Base-by-base conservation (phyloP, 805 yeast species). In the Saturnispora besseyi region DNA sequence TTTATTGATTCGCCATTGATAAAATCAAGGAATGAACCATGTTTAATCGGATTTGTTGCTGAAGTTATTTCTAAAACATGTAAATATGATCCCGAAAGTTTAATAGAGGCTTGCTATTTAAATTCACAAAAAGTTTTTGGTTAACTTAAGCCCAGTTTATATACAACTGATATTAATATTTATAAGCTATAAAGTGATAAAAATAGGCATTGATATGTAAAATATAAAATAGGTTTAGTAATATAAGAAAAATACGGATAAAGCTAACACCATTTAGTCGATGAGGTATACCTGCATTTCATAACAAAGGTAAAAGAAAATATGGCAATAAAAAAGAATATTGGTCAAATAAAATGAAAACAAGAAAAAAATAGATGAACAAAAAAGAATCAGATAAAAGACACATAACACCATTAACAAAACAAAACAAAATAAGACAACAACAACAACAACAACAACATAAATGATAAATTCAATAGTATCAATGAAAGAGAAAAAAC, bases 1-100 rank as follows among this genome's bases (percentile, higher is more conserved):
- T 60, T 63, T 41, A 60, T 68, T 0, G 56, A 56, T 22, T 46
- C 62, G 15, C 81, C 82, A 3, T 55, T 87, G 71, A 76, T 93
- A 41, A 84, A 84, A 55, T 83, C 91, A 0, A 74, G 99, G 60
- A 89, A 93, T 63, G 99, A 93, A 65, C 99, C 99, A 0, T 89
- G 95, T 46, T 75, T 79, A 41, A 79, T 93, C 48, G 87, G 88
- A 3, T 78, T 80, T 50, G 89, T 89, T 0, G 97, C 95, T 1
- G 78, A 76, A 51, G 80, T 81, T 2, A 69, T 85, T 37, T 74
- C 86, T 2, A 75, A 72, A 13, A 60, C 84, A 44, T 75, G 72
- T 53, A 62, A 63, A 0, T 55, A 74, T 2, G 58, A 73, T 0
- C 66, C 78, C 4, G 65, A 71, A 28, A 67, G 65, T 12, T 64